Evolutionary conservation across 306 rosid species (phyloP).

Genomic region (Vicia sativa): DNA sequence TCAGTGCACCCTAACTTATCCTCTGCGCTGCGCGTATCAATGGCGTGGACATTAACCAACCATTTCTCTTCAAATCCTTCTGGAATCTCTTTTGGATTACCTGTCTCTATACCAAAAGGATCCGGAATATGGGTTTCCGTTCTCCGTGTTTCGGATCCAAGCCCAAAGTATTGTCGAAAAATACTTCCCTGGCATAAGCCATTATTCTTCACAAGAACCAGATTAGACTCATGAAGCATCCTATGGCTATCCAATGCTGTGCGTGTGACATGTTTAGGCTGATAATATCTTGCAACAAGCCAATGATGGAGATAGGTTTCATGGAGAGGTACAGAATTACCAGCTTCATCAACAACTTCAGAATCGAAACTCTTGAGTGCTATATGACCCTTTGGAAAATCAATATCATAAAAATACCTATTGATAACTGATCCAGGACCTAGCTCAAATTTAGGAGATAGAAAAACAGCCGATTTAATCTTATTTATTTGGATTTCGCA

Average conservation of each 20-base stretch:
- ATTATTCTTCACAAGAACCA: slow-evolving; percentile 36
- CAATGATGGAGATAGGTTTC: slow-evolving; percentile 88
- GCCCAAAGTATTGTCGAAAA: slow-evolving; percentile 59
- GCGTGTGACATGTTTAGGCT: slow-evolving; percentile 7
- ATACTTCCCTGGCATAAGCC: slow-evolving; percentile 51
- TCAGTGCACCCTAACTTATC: slow-evolving; percentile 68
- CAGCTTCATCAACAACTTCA: slow-evolving; percentile 70
- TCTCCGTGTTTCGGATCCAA: slow-evolving; percentile 71
- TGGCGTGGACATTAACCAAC: slow-evolving; percentile 74
- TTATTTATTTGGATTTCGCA: no score
- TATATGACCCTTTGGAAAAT: slow-evolving; percentile 77
- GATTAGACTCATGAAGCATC: not conserved
- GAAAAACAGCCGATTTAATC: slow-evolving; percentile 47
- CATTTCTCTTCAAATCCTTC: slow-evolving; percentile 71
- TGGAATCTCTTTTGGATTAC: slow-evolving; percentile 62
- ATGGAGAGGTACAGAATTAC: slow-evolving; percentile 61
- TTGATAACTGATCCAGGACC: slow-evolving; percentile 68
- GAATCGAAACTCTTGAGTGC: slow-evolving; percentile 62
- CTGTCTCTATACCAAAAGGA: slow-evolving; percentile 74
- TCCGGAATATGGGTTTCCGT: slow-evolving; percentile 57
- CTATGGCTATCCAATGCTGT: slow-evolving; percentile 15
- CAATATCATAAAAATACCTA: slow-evolving; percentile 42
- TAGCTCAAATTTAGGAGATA: slow-evolving; percentile 64
- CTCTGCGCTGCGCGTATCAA: slow-evolving; percentile 67
- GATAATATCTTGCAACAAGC: slow-evolving; percentile 40